Evolutionary conservation across 306 rosid genomes (phyloP).

Genomic region (Astragalus membranaceus): DNA sequence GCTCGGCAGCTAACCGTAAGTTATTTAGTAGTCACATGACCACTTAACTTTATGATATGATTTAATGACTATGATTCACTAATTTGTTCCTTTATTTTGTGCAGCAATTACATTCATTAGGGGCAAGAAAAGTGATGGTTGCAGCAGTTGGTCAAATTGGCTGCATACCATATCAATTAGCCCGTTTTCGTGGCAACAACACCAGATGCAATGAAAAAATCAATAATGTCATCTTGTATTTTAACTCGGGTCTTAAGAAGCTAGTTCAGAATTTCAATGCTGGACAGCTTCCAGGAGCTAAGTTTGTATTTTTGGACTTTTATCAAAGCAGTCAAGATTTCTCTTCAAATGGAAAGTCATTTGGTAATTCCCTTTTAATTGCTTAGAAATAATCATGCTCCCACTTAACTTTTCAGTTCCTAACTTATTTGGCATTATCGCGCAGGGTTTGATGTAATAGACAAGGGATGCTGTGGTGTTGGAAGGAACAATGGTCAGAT

Average conservation of each 20-base stretch:
- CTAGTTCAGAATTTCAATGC: slow-evolving; percentile 59
- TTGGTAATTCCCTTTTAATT: slow-evolving; percentile 31
- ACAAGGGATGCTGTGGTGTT: slow-evolving; percentile 92
- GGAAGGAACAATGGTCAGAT: slow-evolving; percentile 88
- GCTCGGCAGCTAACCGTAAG: slow-evolving; percentile 59
- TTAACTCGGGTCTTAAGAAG: slow-evolving; percentile 63
- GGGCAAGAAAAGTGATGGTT: slow-evolving; percentile 85
- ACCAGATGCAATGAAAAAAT: slow-evolving; percentile 70
- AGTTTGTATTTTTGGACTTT: slow-evolving; percentile 69
- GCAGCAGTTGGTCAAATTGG: slow-evolving; percentile 80
- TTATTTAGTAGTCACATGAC: not conserved
- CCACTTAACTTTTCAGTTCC: not conserved
- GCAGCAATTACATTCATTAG: slow-evolving; percentile 66
- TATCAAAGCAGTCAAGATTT: slow-evolving; percentile 56
- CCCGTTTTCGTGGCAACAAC: slow-evolving; percentile 51
- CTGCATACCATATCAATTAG: slow-evolving; percentile 83
- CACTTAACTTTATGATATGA: not conserved
- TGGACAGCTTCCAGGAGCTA: slow-evolving; percentile 69
- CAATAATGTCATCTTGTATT: slow-evolving; percentile 54
- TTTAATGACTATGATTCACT: no score
- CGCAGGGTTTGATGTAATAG: slow-evolving; percentile 74
- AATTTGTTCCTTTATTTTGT: not conserved
- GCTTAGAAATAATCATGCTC: not conserved
- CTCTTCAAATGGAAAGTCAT: slow-evolving; percentile 35
- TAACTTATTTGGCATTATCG: not conserved